These are phyloP conservation scores for Stylosanthes scabra DNA, from an alignment of 331 rosid species.

Conservation along the genomic window DNA sequence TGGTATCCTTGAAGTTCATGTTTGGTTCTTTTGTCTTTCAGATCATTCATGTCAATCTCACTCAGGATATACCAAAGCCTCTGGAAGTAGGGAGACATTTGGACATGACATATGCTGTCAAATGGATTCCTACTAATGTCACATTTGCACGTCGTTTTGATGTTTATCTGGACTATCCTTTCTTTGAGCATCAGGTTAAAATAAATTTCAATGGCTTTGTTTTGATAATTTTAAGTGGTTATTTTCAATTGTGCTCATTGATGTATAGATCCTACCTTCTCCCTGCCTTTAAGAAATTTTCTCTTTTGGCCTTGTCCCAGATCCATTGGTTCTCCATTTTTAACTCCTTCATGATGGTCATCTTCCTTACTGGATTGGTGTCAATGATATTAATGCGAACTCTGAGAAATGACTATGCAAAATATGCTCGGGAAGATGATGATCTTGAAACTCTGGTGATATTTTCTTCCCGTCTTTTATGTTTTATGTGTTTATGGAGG, in stretches of 20 bases:
- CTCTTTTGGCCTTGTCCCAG: slow-evolving; percentile 53
- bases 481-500: slow-evolving; percentile 18
- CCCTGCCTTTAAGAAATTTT: slow-evolving; percentile 31
- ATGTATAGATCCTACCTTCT: slow-evolving; percentile 19
- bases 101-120: slow-evolving; percentile 87
- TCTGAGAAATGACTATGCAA: slow-evolving; percentile 98
- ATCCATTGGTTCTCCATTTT: slow-evolving; percentile 99
- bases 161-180: slow-evolving; percentile 96
- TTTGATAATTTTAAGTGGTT: slow-evolving; percentile 20
- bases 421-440: slow-evolving; percentile 98
- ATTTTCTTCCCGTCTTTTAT: slow-evolving; percentile 34
- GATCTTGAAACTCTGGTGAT: slow-evolving; percentile 96
- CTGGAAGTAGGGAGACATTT: slow-evolving; percentile 66
- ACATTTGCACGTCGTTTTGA: slow-evolving; percentile 94
- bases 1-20: slow-evolving; percentile 36
- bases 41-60: slow-evolving; percentile 95
- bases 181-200: slow-evolving; percentile 92
- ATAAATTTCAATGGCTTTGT: slow-evolving; percentile 4
- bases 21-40: slow-evolving; percentile 43
- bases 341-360: slow-evolving; percentile 99
- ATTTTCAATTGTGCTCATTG: slow-evolving; percentile 21
- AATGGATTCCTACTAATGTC: slow-evolving; percentile 79
- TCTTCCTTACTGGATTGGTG: slow-evolving; percentile 98
- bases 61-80: slow-evolving; percentile 85
- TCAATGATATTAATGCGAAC: slow-evolving; percentile 99